Base-by-base conservation (phyloP, 2,329 filamentous ascomycete species). In the Cladobotryum protrusum region DNA sequence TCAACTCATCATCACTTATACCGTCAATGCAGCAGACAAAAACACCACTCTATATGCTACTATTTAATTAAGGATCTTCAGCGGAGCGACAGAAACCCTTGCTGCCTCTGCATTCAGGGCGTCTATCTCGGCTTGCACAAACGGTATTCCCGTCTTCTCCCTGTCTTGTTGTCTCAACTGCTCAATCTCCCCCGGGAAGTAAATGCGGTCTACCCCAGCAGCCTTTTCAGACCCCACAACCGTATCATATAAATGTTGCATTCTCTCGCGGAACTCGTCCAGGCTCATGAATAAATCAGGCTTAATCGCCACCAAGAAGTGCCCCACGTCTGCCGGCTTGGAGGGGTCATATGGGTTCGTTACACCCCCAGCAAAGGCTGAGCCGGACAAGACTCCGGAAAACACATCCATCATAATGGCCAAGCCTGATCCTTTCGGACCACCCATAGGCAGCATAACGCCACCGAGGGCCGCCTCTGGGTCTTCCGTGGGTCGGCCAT, bases 381-480 rank as follows among this genome's bases (percentile, higher is more conserved):
- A 85, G 0, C 87, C 88, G 0, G 86, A 89, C 0, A 93, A 60
- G 0, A 87, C 84, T 0, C 87, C 88, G 0, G 86, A 90, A 62
- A 93, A 92, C 2, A 95, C 85, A 61, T 93, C 87, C 89, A 93
- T 93, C 86, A 90, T 92, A 49, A 93, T 80, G 0, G 86, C 73
- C 37, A 93, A 65, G 0, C 79, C 89, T 2, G 84, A 87, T 0
- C 89, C 89, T 65, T 93, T 93, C 0, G 88, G 87, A 0, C 89
- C 88, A 2, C 87, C 87, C 85, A 93, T 90, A 0, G 88, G 87
- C 17, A 92, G 69, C 88, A 93, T 92, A 3, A 91, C 86, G 1
- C 87, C 87, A 33, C 81, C 79, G 9, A 93, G 69, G 0, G 88
- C 89, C 17, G 74, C 75, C 1, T 74, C 78, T 0, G 89, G 87